Percentiles rank a stretch among this genome's conserved stretches.
Evolutionary conservation across 768 basidiomycete genomes (phyloP).

Genomic region (Termitomyces sp.): DNA sequence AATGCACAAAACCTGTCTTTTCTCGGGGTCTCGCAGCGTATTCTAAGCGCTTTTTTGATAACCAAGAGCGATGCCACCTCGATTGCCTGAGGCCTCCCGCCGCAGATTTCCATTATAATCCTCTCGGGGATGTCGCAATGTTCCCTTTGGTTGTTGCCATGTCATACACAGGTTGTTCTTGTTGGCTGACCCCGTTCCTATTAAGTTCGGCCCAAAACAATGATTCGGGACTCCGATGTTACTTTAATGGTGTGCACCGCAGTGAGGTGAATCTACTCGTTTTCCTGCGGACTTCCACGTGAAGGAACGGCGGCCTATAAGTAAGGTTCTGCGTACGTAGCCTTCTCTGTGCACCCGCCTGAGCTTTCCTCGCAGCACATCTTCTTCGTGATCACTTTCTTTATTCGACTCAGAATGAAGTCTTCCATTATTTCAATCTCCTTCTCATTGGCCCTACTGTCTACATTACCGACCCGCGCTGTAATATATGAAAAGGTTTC

Average conservation of each 20-base stretch:
- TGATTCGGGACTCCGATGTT: neutral
- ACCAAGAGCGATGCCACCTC: neutral
- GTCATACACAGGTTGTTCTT: neutral
- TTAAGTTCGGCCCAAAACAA: neutral
- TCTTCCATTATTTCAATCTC: neutral
- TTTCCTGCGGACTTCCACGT: neutral
- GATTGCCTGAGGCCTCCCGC: neutral
- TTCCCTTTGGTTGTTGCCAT: neutral
- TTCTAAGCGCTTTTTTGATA: neutral
- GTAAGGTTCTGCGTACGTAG: neutral
- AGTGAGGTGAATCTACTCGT: neutral
- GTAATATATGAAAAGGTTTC: constrained; percentile 1
- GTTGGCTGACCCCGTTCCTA: neutral
- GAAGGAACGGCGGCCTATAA: neutral
- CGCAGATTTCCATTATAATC: neutral
- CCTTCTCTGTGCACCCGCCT: neutral
- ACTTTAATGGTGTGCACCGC: neutral
- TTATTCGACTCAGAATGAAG: neutral
- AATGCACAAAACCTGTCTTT: neutral
- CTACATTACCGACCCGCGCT: neutral
- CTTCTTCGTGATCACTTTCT: neutral
- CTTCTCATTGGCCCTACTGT: neutral
- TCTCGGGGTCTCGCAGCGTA: neutral
- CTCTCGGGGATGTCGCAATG: neutral
- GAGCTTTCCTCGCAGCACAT: neutral